Evolutionary conservation across 2,329 filamentous ascomycete species (phyloP).

Genomic region (Trichoderma sp.): DNA sequence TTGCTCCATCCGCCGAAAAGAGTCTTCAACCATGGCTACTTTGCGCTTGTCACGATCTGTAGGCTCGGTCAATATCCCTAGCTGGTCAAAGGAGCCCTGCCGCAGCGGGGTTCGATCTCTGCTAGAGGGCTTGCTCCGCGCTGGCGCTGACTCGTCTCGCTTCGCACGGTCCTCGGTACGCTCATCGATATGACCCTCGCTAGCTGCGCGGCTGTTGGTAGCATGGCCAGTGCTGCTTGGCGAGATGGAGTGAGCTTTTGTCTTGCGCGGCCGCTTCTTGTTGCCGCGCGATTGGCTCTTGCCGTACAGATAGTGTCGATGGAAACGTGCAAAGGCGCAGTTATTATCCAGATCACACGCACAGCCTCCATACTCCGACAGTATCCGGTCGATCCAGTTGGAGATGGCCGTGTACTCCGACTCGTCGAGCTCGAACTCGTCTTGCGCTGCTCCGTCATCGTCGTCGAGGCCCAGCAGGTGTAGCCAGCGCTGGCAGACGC

Average conservation of each 20-base stretch:
- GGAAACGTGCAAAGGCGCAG: conserved; percentile 66
- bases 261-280: conserved; percentile 58
- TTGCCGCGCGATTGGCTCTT: conserved; percentile 47
- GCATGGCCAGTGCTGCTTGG: conserved; percentile 64
- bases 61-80: conserved; percentile 63
- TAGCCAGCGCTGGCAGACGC: conserved; percentile 55
- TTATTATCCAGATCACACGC: conserved; percentile 68
- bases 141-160: conserved; percentile 50
- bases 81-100: conserved; percentile 62
- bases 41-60: conserved; percentile 70
- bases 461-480: conserved; percentile 64
- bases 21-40: conserved; percentile 65
- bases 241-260: conserved; percentile 59
- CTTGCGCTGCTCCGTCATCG: conserved; percentile 53
- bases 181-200: conserved; percentile 62
- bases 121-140: conserved; percentile 66
- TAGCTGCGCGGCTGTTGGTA: conserved; percentile 64
- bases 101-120: conserved; percentile 65
- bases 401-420: conserved; percentile 62
- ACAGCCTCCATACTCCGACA: conserved; percentile 79
- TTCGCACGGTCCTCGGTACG: conserved; percentile 53
- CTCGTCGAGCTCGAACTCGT: conserved; percentile 59
- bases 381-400: conserved; percentile 67
- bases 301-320: conserved; percentile 56
- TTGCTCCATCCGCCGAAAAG: conserved; percentile 64